Base-by-base conservation (phyloP, 352 stramenopile genomes). In the Pythium dissotocum region DNA sequence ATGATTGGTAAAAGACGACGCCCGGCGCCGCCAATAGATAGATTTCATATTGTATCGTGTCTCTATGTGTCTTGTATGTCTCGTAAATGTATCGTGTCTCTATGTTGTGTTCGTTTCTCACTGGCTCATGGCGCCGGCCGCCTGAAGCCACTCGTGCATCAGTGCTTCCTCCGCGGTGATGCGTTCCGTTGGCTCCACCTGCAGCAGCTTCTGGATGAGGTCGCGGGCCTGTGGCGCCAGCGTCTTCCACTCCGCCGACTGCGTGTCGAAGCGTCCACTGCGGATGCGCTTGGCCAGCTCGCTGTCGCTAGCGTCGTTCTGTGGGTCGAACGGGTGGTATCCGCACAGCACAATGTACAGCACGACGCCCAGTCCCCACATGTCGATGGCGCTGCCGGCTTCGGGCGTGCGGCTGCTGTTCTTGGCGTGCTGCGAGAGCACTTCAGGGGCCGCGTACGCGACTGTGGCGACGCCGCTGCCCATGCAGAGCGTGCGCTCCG, bases 361-460 rank as follows among this genome's bases (percentile, higher is more conserved):
- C 30, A 80, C 65, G 60, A 77, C 68, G 40, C 74, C 74, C 26
- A 80, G 57, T 2, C 67, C 71, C 74, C 74, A 80, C 57, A 78
- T 66, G 52, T 80, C 74, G 48, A 78, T 74, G 6, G 74, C 68
- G 24, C 61, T 35, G 40, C 65, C 71, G 44, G 60, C 71, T n/a
- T 18, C 6, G 18, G 14, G 42, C 14, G 32, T 26, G 0, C 16
- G 30, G 32, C 30, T 9, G 16, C 44, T 30, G 16, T 4, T n/a
- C 28, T 58, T 48, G 30, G 10, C 57, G 6, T 69, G 12, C 24
- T 26, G 57, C 1, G 33, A n/a, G 0, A 78, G 33, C 18, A 80
- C 61, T 56, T 80, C 74, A 0, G 74, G 74, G 2, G 74, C 64
- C 0, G 74, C 67, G 57, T 80, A 80, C 57, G 71, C 74, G 7